Evolutionary conservation across 140 eudicot genomes (phyloP).

Genomic region (Ambrosia hybrid): DNA sequence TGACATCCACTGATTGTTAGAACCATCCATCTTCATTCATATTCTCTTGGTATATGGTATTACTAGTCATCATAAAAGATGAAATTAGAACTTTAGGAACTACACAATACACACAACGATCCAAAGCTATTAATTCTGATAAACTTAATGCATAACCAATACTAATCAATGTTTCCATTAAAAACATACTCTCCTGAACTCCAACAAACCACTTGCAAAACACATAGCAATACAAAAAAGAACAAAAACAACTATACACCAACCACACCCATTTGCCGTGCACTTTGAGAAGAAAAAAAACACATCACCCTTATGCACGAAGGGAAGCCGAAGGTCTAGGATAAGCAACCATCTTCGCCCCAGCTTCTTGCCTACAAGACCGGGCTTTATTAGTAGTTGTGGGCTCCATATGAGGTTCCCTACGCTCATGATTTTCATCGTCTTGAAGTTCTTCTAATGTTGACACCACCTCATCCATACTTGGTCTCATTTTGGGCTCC

Average conservation of each 20-base stretch:
- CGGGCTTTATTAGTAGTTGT: conserved; percentile 26
- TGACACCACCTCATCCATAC: conserved; percentile 66
- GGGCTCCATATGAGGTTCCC: conserved; percentile 25
- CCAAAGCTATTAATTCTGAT: background rate
- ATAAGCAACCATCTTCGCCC: conserved; percentile 35
- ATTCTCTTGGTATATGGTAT: no score
- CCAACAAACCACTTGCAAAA: conserved; percentile 22
- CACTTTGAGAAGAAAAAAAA: background rate
- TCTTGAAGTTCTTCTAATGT: conserved; percentile 68
- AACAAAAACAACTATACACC: conserved; percentile 19
- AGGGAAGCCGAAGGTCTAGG: conserved; percentile 80
- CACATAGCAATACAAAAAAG: background rate
- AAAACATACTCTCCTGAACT: conserved; percentile 9
- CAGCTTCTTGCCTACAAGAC: conserved; percentile 41
- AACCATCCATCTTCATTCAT: background rate
- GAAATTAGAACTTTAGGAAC: no score
- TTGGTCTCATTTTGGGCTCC: conserved; percentile 75
- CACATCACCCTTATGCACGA: conserved; percentile 28
- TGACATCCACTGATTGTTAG: no score
- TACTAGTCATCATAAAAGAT: no score
- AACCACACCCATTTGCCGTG: conserved; percentile 4
- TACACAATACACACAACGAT: background rate
- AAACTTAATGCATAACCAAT: conserved; percentile 19
- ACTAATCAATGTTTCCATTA: conserved; percentile 14
- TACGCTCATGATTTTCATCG: conserved; percentile 32